Evolutionary conservation across 2,329 filamentous ascomycete species (phyloP), one percentile per base, ranked within the genome.

Genomic region (Stemphylium beticola): DNA sequence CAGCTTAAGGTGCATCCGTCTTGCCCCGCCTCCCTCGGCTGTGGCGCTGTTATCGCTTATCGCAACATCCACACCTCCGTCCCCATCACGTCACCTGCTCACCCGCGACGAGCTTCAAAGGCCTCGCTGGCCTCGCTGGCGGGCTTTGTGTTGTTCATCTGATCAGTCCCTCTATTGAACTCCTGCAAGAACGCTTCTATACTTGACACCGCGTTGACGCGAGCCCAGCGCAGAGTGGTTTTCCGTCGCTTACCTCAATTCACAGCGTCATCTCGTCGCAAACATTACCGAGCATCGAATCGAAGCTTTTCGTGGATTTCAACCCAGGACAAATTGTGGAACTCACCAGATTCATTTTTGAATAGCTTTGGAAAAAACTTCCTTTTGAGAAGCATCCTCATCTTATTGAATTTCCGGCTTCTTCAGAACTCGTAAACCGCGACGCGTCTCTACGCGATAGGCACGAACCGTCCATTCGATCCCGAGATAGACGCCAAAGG

Each of bases 11-110:
- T 32, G 41, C 41, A 45, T 42, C 47, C 37, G 44, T 48, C 14
- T 42, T 55, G 36, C 46, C 44, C 38, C 34, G 46, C 60, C 45
- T 12, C 49, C 44, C 33, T 58, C 62, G 61, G 57, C 55, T 68
- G 67, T 64, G 64, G 66, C 66, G 52, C 32, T 37, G 31, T 47
- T 38, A 66, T 63, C 61, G 61, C 52, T 59, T 66, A 65, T 65
- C 57, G 54, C 61, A 40, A 53, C 49, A 40, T 53, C 26, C 4
- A 32, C 22, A 15, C 47, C 20, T 39, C 49, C 31, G 42, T 41
- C 51, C 51, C 37, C 54, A 59, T 53, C 58, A 61, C 65, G 66
- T 68, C 67, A 70, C 62, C 54, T 49, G 49, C 45, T 38, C 51
- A 34, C 44, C 52, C 47, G 45, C 57, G 42, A 47, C 47, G 37